These are phyloP conservation scores for Dimargaris cristalligena DNA, from an alignment of 192 early-diverging fungal genomes.

Conservation along the genomic window DNA sequence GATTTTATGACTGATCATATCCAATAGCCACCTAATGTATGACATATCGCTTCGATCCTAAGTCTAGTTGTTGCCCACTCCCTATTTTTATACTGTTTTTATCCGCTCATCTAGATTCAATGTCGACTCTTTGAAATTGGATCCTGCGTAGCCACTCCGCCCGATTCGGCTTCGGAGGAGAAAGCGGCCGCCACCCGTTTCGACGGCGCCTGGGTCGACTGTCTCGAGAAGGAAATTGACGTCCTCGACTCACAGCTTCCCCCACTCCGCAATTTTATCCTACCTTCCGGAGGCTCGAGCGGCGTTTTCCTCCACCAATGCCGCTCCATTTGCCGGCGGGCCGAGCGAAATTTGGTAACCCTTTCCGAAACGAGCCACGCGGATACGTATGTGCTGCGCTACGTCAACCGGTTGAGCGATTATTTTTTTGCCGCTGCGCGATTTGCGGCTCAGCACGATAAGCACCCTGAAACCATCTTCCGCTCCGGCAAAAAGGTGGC, in stretches of 20 bases:
- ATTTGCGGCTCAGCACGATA: constrained; percentile 8
- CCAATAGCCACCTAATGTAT: neutral
- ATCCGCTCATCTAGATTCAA: constrained; percentile 2
- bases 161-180: neutral
- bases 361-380: neutral
- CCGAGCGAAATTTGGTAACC: constrained; percentile 6
- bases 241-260: neutral
- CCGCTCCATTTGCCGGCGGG: constrained; percentile 11
- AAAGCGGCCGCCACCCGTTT: constrained; percentile 5
- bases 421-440: constrained; percentile 13
- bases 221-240: constrained; percentile 10
- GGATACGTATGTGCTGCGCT: neutral
- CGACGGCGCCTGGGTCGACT: constrained; percentile 3
- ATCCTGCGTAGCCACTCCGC: constrained; percentile 11
- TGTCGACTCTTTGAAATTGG: constrained; percentile 10
- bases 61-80: neutral
- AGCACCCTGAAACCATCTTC: constrained; percentile 1
- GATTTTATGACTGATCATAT: neutral
- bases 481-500: neutral
- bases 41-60: neutral
- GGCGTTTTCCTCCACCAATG: constrained; percentile 12
- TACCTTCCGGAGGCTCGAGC: constrained; percentile 9
- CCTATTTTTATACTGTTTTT: neutral
- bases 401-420: constrained; percentile 10
- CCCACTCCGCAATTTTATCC: constrained; percentile 10